Base-by-base conservation (phyloP, 495 filamentous ascomycete genomes). In the Pyronema domesticum region DNA sequence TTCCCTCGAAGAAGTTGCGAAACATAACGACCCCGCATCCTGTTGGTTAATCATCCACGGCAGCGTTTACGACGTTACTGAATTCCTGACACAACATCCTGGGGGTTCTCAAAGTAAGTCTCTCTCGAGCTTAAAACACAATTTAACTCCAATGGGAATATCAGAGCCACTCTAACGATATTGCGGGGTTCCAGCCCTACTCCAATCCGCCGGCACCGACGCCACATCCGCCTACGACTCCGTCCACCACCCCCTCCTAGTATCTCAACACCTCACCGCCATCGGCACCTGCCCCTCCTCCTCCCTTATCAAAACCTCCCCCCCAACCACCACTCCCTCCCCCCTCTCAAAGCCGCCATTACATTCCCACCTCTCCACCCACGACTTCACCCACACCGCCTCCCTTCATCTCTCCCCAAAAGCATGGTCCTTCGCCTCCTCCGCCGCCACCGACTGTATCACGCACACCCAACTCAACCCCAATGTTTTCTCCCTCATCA, bases 361-460 rank as follows among this genome's bases (percentile, higher is more conserved):
- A 11, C 68, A 77, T 18, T 77, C 76, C 15, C 63, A 91, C 44
- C 82, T 93, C 61, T 85, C 77, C 46, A 70, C 76, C 35, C 72
- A 86, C 56, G 87, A 93, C 64, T 89, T 93, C 67, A 76, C 80
- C 58, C 34, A 64, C 11, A 79, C 80, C 3, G 84, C 86, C 2
- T 71, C 74, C 6, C 71, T 70, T 17, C 80, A 74, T 13, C 71
- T 82, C 37, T 76, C 72, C 30, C 70, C 74, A 17, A 93, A 93
- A 64, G 76, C 86, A 9, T 85, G 82, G 78, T 87, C 86, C 0
- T 94, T 89, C 68, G 81, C 84, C 61, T 82, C 82, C 36, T 85
- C 81, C 37, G 85, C 85, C 10, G 84, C 87, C 6, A 89, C 82
- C 0, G 86, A 93, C 67, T 68, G 80, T 0, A 65, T 83, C 54